These are phyloP conservation scores for Crotalaria pallida DNA, from an alignment of 306 rosid species.

Conservation along the genomic window DNA sequence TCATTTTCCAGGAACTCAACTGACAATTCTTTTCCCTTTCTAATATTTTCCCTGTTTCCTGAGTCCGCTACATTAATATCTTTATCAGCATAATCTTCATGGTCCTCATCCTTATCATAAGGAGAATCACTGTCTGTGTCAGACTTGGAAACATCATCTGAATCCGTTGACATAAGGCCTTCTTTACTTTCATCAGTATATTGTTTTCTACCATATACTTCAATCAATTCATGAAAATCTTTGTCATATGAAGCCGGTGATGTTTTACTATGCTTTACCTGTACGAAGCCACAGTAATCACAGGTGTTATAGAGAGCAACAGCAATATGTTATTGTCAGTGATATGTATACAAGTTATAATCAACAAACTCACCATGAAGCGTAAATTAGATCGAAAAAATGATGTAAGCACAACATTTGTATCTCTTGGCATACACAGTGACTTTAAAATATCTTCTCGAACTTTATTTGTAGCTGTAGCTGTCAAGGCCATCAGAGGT, in stretches of 20 bases:
- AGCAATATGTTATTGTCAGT: not conserved
- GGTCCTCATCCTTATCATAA: constrained; percentile 33
- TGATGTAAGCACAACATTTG: constrained; percentile 71
- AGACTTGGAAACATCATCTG: constrained; percentile 25
- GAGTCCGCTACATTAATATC: constrained; percentile 29
- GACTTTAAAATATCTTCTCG: constrained; percentile 79
- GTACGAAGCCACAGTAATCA: constrained; percentile 22
- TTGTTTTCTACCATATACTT: constrained; percentile 42
- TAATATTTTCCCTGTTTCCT: constrained; percentile 29
- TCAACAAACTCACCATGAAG: constrained; percentile 57
- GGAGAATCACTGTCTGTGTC: constrained; percentile 40
- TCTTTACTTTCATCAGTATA: constrained; percentile 39
- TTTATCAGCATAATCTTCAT: constrained; percentile 34
- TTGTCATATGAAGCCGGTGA: constrained; percentile 57
- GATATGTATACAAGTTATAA: not conserved
- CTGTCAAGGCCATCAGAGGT: constrained; percentile 96
- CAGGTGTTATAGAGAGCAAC: not conserved
- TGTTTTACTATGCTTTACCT: constrained; percentile 81
- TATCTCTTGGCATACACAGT: constrained; percentile 58
- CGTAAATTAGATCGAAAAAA: constrained; percentile 77
- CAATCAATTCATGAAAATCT: constrained; percentile 64
- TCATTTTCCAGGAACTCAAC: constrained; percentile 83
- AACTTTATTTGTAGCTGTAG: constrained; percentile 76
- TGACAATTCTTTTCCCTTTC: constrained; percentile 54
- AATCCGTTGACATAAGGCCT: constrained; percentile 27